These are phyloP conservation scores for Tylopilus plumbeoviolaceoides DNA, from an alignment of 768 basidiomycete genomes.

Conservation along the genomic window DNA sequence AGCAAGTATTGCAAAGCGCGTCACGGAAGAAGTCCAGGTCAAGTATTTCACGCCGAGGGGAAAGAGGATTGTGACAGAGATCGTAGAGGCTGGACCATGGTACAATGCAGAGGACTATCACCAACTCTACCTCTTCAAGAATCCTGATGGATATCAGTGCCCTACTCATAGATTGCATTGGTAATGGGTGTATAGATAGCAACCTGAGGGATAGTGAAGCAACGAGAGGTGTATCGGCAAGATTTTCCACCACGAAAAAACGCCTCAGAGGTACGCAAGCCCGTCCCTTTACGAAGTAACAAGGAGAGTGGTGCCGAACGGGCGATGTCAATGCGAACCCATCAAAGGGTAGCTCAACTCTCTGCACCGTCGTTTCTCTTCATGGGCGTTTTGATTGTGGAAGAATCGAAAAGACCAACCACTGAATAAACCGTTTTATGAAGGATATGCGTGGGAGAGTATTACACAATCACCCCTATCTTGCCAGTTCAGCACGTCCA, in stretches of 20 bases:
- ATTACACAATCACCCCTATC: slow-evolving; percentile 13
- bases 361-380: slow-evolving; percentile 54
- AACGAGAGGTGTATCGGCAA: not conserved
- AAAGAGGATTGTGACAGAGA: slow-evolving; percentile 74
- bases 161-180: slow-evolving; percentile 84
- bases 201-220: not conserved
- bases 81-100: slow-evolving; percentile 69
- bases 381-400: slow-evolving; percentile 48
- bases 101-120: slow-evolving; percentile 82
- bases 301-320: slow-evolving; percentile 60
- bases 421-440: too few relatives aligned
- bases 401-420: slow-evolving; percentile 33
- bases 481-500: too few relatives aligned
- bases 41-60: slow-evolving; percentile 76
- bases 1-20: slow-evolving; percentile 60
- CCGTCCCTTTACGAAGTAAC: slow-evolving; percentile 59
- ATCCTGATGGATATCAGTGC: slow-evolving; percentile 89
- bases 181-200: slow-evolving; percentile 33
- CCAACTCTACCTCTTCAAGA: slow-evolving; percentile 74
- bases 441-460: slow-evolving; percentile 11
- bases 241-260: slow-evolving; percentile 19
- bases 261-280: slow-evolving; percentile 52
- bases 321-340: slow-evolving; percentile 57
- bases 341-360: slow-evolving; percentile 49
- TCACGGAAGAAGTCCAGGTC: slow-evolving; percentile 79